A percentile compares a stretch with the other conserved stretches of the same genome.
These are phyloP conservation scores for Lasiodiplodia gonubiensis DNA, from an alignment of 2,329 filamentous ascomycete species.

Conservation along the genomic window DNA sequence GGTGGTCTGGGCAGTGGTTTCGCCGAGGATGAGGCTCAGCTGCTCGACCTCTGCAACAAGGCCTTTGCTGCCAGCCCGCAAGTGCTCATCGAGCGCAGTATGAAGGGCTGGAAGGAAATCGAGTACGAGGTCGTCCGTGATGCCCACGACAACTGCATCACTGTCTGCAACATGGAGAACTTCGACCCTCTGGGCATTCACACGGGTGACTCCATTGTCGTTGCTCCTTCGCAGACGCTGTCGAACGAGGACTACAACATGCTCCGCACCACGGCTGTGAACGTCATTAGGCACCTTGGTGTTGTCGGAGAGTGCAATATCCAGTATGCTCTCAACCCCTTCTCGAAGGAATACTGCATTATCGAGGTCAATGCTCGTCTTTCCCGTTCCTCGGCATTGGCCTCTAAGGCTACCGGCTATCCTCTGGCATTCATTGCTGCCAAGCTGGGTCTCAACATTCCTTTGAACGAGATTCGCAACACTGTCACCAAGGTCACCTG, in stretches of 20 bases:
- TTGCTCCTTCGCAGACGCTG: constrained; percentile 94
- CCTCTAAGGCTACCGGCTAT: constrained; percentile 96
- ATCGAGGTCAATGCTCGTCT: constrained; percentile 98
- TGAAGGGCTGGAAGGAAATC: constrained; percentile 99
- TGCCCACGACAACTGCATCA: constrained; percentile 96
- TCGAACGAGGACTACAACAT: constrained; percentile 99
- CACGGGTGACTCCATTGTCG: constrained; percentile 97
- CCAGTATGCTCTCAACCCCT: constrained; percentile 95
- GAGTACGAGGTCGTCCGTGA: constrained; percentile 98
- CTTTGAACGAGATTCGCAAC: constrained; percentile 95
- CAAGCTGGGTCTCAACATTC: constrained; percentile 93
- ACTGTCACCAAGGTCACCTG: constrained; percentile 94
- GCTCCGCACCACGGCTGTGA: constrained; percentile 94
- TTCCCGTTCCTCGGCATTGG: constrained; percentile 91
- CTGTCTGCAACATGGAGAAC: constrained; percentile 99
- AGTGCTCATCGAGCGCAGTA: constrained; percentile 94
- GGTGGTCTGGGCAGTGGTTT: constrained; percentile 96
- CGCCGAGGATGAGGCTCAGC: constrained; percentile 82
- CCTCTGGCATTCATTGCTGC: constrained; percentile 95
- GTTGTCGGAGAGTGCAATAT: constrained; percentile 99
- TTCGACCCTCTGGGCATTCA: constrained; percentile 98
- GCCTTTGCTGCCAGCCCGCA: constrained; percentile 95
- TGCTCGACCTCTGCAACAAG: constrained; percentile 88
- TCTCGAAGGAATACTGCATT: constrained; percentile 96
- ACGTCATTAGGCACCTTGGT: constrained; percentile 94